Conservation (phyloP, 257 asterid species). For the Solanum stenotomum region DNA sequence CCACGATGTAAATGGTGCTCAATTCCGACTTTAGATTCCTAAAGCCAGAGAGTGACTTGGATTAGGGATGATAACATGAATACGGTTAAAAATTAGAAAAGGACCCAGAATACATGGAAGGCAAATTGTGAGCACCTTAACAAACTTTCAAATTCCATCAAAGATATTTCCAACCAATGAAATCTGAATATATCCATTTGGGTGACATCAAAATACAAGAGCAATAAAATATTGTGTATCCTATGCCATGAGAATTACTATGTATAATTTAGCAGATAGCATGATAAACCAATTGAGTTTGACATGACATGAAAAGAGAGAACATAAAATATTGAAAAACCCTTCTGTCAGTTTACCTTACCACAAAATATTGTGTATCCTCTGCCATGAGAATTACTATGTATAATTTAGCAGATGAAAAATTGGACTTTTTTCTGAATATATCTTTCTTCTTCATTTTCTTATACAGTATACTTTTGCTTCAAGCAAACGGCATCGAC, state of each 20-base stretch:
- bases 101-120: not conserved
- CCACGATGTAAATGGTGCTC: slow-evolving; percentile 99
- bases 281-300: not conserved
- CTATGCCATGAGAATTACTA: no score
- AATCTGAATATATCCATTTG: not conserved
- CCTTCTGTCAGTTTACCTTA: not conserved
- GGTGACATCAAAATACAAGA: not conserved
- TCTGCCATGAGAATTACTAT: not conserved
- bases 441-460: not conserved
- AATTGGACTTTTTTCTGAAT: not conserved
- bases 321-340: not conserved
- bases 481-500: not conserved
- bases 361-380: not conserved
- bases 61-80: not conserved
- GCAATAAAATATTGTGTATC: not conserved
- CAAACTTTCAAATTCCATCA: not conserved
- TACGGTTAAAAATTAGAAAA: not conserved
- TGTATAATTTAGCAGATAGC: not conserved
- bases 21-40: slow-evolving; percentile 84
- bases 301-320: not conserved
- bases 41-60: slow-evolving; percentile 18
- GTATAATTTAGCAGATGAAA: not conserved
- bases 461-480: not conserved
- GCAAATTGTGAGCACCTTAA: not conserved
- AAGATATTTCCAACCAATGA: not conserved